A percentile compares a stretch with the other conserved stretches of the same genome.
Evolutionary conservation across 371 early-diverging fungal species (phyloP).

Genomic region (Entomophthora muscae): DNA sequence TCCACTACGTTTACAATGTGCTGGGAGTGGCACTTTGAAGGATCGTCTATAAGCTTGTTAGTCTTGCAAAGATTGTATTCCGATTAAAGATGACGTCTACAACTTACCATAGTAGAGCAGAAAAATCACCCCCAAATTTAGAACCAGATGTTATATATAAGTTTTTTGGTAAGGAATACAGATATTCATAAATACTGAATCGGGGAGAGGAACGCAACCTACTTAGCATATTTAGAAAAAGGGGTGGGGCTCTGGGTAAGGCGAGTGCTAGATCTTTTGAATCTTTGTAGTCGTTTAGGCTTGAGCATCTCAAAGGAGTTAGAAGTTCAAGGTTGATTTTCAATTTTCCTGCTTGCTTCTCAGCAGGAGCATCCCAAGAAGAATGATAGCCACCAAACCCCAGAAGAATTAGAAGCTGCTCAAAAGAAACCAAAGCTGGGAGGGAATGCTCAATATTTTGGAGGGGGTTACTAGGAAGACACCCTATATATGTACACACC

Average conservation of each 20-base stretch:
- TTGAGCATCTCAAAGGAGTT: background rate
- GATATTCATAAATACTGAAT: background rate
- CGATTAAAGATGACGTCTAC: no score
- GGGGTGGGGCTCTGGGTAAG: background rate
- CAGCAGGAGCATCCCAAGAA: background rate
- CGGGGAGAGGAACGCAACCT: background rate
- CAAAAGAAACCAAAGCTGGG: background rate
- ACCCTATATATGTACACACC: slow-evolving; percentile 1
- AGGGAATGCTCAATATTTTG: background rate
- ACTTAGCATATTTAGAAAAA: background rate
- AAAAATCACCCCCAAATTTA: slow-evolving; percentile 2
- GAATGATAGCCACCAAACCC: background rate
- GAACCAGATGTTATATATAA: background rate
- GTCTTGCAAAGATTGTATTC: no score
- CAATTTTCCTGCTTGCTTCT: background rate
- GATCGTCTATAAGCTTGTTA: background rate
- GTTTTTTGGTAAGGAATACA: background rate
- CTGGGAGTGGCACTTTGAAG: background rate
- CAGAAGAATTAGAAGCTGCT: background rate
- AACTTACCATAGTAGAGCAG: slow-evolving; percentile 4
- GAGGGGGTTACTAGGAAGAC: background rate
- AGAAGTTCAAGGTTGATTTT: background rate
- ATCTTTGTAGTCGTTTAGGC: background rate
- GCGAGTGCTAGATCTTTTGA: background rate
- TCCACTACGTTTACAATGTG: background rate